Evolutionary conservation across 495 filamentous ascomycete species (phyloP).

Genomic region (Pseudoneurospora amorphoporcata): DNA sequence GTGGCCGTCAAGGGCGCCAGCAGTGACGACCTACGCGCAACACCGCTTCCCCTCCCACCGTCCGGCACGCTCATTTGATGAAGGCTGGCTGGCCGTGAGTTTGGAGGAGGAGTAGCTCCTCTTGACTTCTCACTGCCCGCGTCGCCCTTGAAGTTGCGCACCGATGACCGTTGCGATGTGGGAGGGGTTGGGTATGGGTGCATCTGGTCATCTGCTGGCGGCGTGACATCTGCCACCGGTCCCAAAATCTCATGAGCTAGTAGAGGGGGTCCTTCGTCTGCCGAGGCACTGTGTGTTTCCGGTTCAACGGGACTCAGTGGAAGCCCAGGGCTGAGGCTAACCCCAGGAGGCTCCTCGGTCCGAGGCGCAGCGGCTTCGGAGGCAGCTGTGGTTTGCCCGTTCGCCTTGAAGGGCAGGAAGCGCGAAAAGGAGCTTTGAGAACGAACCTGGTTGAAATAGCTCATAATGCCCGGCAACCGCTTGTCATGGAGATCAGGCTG

Average conservation of each 20-base stretch:
- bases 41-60: constrained; percentile 23
- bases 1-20: constrained; percentile 55
- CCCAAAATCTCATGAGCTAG: constrained; percentile 38
- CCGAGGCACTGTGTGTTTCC: constrained; percentile 14
- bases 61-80: constrained; percentile 34
- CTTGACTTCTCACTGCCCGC: constrained; percentile 32
- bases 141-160: constrained; percentile 38
- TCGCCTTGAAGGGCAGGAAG: constrained; percentile 26
- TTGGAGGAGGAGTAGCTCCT: constrained; percentile 12
- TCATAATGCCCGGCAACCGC: constrained; percentile 80
- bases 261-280: constrained; percentile 41
- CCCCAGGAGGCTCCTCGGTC: constrained; percentile 25
- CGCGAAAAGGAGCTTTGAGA: constrained; percentile 36
- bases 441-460: constrained; percentile 98
- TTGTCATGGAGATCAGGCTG: constrained; percentile 84
- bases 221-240: constrained; percentile 22
- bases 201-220: constrained; percentile 22
- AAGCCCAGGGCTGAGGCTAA: constrained; percentile 14
- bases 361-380: constrained; percentile 22
- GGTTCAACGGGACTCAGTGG: constrained; percentile 15
- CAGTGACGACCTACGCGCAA: constrained; percentile 35
- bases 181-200: constrained; percentile 50
- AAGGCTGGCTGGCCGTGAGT: constrained; percentile 17
- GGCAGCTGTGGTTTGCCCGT: constrained; percentile 28
- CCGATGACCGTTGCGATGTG: constrained; percentile 43